A percentile compares a stretch with the other conserved stretches of the same genome.
Conservation (phyloP, 495 filamentous ascomycete species). For the Xylaria grammica region DNA sequence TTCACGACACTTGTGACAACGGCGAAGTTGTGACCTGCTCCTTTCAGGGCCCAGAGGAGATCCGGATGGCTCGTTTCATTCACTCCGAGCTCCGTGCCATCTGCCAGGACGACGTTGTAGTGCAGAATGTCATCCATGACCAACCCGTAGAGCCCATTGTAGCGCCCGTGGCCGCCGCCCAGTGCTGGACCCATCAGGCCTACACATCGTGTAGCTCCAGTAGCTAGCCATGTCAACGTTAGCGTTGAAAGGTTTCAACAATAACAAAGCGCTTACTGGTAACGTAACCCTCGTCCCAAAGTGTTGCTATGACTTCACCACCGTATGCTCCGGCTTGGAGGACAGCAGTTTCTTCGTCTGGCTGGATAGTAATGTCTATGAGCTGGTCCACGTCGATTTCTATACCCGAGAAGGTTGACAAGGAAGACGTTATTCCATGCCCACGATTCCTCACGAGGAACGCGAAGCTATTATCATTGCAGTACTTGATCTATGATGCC, state of each 20-base stretch:
- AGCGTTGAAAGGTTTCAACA: too few relatives aligned
- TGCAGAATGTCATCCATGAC: conserved; percentile 54
- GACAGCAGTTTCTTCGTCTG: conserved; percentile 13
- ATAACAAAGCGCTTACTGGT: too few relatives aligned
- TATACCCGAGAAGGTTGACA: conserved; percentile 32
- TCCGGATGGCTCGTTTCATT: conserved; percentile 42
- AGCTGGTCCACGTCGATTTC: conserved; percentile 18
- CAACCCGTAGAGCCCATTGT: conserved; percentile 60
- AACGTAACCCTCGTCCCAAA: conserved; percentile 48
- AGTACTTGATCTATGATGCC: conserved; percentile 56
- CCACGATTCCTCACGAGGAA: conserved; percentile 55
- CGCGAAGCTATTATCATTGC: conserved; percentile 50
- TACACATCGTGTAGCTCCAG: conserved; percentile 61
- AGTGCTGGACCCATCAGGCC: conserved; percentile 57
- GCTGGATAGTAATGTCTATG: conserved; percentile 13
- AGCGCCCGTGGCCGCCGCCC: conserved; percentile 65
- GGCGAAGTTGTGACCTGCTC: conserved; percentile 62
- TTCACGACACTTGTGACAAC: conserved; percentile 49
- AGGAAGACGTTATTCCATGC: conserved; percentile 46
- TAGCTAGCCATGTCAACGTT: too few relatives aligned
- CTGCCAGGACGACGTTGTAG: conserved; percentile 53
- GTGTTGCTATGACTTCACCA: conserved; percentile 15
- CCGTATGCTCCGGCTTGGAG: conserved; percentile 40
- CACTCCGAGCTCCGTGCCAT: conserved; percentile 48
- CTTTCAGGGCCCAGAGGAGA: conserved; percentile 57